Percentiles rank a stretch among this genome's conserved stretches.
These are phyloP conservation scores for Penicillium griseofulvum DNA, from an alignment of 2,329 filamentous ascomycete genomes.

Conservation along the genomic window DNA sequence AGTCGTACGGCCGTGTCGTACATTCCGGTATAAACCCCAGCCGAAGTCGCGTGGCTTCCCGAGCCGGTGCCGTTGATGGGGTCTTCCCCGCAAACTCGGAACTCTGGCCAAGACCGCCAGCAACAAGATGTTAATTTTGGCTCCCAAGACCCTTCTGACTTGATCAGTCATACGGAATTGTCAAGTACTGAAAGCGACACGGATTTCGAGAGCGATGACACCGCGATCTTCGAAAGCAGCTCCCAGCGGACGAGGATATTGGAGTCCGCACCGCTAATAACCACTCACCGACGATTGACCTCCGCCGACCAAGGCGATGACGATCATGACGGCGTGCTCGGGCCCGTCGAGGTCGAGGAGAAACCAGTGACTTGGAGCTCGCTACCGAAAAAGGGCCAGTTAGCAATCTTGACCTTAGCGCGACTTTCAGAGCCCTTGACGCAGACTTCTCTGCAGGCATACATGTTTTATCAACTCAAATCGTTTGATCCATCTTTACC, in stretches of 20 bases:
- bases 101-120: conserved; percentile 11
- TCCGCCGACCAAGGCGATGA: conserved; percentile 18
- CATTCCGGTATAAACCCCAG: background rate
- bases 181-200: conserved; percentile 11
- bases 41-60: conserved; percentile 1
- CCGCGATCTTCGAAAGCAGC: conserved; percentile 15
- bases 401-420: conserved; percentile 73
- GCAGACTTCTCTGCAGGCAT: conserved; percentile 72
- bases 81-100: conserved; percentile 11
- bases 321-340: conserved; percentile 12
- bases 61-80: conserved; percentile 18
- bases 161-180: background rate
- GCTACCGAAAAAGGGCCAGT: conserved; percentile 72
- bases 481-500: conserved; percentile 64
- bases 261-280: conserved; percentile 15
- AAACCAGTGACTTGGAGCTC: conserved; percentile 65
- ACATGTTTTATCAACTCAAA: conserved; percentile 86
- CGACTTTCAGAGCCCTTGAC: conserved; percentile 79
- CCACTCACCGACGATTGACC: conserved; percentile 8
- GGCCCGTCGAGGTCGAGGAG: conserved; percentile 22
- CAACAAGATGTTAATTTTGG: background rate
- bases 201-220: conserved; percentile 19
- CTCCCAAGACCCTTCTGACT: background rate
- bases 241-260: conserved; percentile 8
- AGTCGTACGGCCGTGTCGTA: background rate